Evolutionary conservation across 2,329 filamentous ascomycete species (phyloP).

Genomic region (Sporothrix variecibatus): DNA sequence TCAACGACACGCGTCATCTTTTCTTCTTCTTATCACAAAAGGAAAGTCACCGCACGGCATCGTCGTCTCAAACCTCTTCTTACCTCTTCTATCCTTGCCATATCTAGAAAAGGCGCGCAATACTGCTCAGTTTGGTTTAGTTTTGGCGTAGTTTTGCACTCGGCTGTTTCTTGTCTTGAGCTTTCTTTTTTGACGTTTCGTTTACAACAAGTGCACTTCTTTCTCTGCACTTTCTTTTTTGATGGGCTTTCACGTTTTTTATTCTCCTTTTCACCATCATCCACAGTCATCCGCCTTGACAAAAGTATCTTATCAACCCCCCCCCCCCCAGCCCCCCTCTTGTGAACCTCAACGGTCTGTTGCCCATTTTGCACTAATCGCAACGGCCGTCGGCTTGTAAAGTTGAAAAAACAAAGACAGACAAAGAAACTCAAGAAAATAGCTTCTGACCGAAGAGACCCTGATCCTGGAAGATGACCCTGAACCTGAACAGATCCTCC

Average conservation of each 20-base stretch:
- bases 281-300: not conserved
- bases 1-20: not conserved
- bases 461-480: not conserved
- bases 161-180: not conserved
- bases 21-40: not conserved
- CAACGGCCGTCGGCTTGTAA: slow-evolving; percentile 7
- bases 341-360: not conserved
- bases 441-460: not conserved
- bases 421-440: not conserved
- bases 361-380: slow-evolving; percentile 2
- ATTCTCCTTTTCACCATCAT: not conserved
- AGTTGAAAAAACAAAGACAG: not conserved
- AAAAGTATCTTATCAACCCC: too few species aligned
- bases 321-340: too few species aligned
- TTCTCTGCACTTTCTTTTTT: too few species aligned
- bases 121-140: slow-evolving; percentile 24
- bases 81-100: not conserved
- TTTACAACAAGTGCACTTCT: not conserved
- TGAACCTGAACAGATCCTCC: not conserved
- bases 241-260: not conserved
- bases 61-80: not conserved
- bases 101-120: slow-evolving; percentile 22
- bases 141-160: slow-evolving; percentile 6
- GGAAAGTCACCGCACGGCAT: not conserved
- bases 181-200: not conserved